phyloP scores from a whole-genome alignment of 2,329 filamentous ascomycete genomes.

The Didymella lethalis region DNA sequence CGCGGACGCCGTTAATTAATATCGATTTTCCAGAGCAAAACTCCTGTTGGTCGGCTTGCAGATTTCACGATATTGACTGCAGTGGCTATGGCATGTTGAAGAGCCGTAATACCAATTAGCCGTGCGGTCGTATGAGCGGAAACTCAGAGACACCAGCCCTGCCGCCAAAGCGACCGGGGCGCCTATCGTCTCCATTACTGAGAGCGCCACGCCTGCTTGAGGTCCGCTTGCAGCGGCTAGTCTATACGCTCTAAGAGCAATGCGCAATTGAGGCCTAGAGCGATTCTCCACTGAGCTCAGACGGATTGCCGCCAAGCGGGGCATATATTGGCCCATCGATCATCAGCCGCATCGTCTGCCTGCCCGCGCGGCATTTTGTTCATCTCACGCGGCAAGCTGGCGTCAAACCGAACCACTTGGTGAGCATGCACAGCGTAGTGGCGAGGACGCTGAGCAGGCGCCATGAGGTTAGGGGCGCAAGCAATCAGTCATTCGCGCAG shows the following conservation, averaged over 20 bases:
- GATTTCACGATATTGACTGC: conserved; percentile 18
- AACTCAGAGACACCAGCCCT: conserved; percentile 43
- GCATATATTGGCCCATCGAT: conserved; percentile 49
- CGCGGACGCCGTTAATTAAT: conserved; percentile 14
- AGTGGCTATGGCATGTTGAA: conserved; percentile 28
- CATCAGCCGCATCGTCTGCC: conserved; percentile 50
- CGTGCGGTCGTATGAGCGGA: conserved; percentile 36
- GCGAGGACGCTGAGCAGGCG: conserved; percentile 26
- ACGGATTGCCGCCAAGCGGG: conserved; percentile 50
- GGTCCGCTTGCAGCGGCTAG: conserved; percentile 51
- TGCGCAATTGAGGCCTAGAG: conserved; percentile 50
- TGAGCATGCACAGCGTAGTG: conserved; percentile 19
- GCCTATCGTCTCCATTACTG: conserved; percentile 43
- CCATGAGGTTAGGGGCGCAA: conserved; percentile 30
- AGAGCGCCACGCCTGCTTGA: conserved; percentile 40
- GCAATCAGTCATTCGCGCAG: conserved; percentile 26
- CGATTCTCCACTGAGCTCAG: conserved; percentile 44
- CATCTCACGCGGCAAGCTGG: conserved; percentile 32
- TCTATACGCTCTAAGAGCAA: conserved; percentile 38
- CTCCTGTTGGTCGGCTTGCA: conserved; percentile 8
- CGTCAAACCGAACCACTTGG: conserved; percentile 25
- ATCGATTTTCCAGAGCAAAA: conserved; percentile 5
- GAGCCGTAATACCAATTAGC: conserved; percentile 46
- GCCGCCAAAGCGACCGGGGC: conserved; percentile 33
- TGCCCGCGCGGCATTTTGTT: conserved; percentile 30